Evolutionary conservation across 495 filamentous ascomycete species (phyloP).

Genomic region (Tetracladium setigerum): DNA sequence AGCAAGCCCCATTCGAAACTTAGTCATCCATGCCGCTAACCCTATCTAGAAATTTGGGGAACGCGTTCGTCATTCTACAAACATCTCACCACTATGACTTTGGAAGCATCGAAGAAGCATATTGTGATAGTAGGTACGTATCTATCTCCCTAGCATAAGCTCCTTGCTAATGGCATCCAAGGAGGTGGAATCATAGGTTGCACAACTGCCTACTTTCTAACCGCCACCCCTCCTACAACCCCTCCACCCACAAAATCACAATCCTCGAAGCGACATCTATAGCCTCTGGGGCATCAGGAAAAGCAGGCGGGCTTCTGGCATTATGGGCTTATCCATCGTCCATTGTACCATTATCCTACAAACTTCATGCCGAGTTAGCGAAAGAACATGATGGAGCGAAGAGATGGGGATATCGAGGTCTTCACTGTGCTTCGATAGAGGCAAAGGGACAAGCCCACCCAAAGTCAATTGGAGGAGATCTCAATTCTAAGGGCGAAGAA

Average conservation of each 20-base stretch:
- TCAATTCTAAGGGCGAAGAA: conserved; percentile 22
- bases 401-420: conserved; percentile 79
- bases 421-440: conserved; percentile 53
- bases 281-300: conserved; percentile 87
- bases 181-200: conserved; percentile 94
- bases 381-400: conserved; percentile 73
- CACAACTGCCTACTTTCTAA: conserved; percentile 89
- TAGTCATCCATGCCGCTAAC: too few relatives aligned
- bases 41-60: too few relatives aligned
- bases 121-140: conserved; percentile 65
- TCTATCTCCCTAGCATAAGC: conserved; percentile 6
- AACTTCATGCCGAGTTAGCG: conserved; percentile 77
- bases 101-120: conserved; percentile 36
- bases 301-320: conserved; percentile 86
- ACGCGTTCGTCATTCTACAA: too few relatives aligned
- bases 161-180: conserved; percentile 20
- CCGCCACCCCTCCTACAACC: conserved; percentile 81
- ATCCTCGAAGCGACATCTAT: conserved; percentile 85
- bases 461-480: not conserved
- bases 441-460: conserved; percentile 10
- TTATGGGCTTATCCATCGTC: conserved; percentile 87
- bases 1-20: too few relatives aligned
- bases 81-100: conserved; percentile 9
- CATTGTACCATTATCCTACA: conserved; percentile 82
- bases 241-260: conserved; percentile 67